A percentile compares a stretch with the other conserved stretches of the same genome.
These are phyloP conservation scores for Spiromastix sp. DNA, from an alignment of 2,329 filamentous ascomycete genomes.

Conservation along the genomic window DNA sequence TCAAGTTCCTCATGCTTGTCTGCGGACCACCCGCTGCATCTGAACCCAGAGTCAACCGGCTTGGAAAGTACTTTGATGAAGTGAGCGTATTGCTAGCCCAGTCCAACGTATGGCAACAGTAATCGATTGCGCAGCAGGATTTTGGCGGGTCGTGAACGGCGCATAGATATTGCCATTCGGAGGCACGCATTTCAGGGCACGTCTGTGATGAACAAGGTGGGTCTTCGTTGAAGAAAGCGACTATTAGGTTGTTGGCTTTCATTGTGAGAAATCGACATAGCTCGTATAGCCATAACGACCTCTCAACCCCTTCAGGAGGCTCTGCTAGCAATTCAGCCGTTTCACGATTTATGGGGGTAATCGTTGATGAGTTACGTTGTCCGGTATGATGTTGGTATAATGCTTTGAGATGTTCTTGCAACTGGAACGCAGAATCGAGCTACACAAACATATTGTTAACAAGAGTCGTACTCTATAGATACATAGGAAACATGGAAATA, in stretches of 20 bases:
- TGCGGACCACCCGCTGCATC: constrained; percentile 32
- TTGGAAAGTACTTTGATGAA: constrained; percentile 90
- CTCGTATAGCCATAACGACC: constrained; percentile 92
- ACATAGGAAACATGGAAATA: constrained; percentile 25
- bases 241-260: constrained; percentile 84
- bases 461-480: not conserved
- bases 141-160: constrained; percentile 95
- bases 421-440: constrained; percentile 94
- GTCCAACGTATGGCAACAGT: constrained; percentile 96
- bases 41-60: constrained; percentile 55
- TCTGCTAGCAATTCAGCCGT: constrained; percentile 67
- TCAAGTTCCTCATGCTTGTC: constrained; percentile 55
- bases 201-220: constrained; percentile 82
- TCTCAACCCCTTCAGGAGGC: constrained; percentile 71
- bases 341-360: constrained; percentile 61
- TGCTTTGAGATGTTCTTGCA: constrained; percentile 93
- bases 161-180: constrained; percentile 98
- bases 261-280: constrained; percentile 92
- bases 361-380: constrained; percentile 46
- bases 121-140: constrained; percentile 95
- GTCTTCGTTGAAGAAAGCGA: constrained; percentile 82
- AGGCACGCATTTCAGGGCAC: constrained; percentile 96
- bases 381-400: constrained; percentile 75
- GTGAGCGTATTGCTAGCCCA: constrained; percentile 94
- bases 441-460: constrained; percentile 29